phyloP scores from a whole-genome alignment of 1,284 basidiomycete species.

The Laetiporus sulphureus region DNA sequence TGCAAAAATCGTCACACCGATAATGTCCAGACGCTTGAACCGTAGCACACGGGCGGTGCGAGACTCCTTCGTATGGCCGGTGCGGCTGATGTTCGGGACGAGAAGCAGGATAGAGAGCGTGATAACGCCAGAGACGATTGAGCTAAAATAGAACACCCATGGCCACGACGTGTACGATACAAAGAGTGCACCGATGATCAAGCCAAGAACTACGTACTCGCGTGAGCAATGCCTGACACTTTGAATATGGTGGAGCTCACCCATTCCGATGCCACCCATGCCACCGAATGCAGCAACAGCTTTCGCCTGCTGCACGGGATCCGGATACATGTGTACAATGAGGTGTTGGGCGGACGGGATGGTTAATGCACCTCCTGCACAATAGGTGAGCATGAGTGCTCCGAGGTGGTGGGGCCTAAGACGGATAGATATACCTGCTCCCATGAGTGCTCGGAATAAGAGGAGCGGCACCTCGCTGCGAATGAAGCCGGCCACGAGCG shows the following conservation, averaged over 20 bases:
- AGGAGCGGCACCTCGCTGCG: conserved; percentile 3
- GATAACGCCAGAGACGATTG: conserved; percentile 27
- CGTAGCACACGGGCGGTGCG: conserved; percentile 1
- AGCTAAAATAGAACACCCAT: conserved; percentile 33
- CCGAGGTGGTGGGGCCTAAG: neutral
- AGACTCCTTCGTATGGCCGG: neutral
- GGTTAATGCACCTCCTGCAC: conserved; percentile 23
- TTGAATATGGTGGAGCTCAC: conserved; percentile 15
- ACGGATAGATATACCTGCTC: conserved; percentile 2
- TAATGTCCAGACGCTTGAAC: conserved; percentile 11
- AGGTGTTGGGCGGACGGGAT: conserved; percentile 35
- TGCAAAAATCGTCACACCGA: conserved; percentile 13
- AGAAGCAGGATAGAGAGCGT: conserved; percentile 24
- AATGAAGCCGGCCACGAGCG: conserved; percentile 5
- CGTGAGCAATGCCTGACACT: neutral
- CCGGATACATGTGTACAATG: conserved; percentile 32
- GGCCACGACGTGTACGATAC: conserved; percentile 25
- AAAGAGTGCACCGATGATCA: conserved; percentile 28
- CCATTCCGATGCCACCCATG: conserved; percentile 30
- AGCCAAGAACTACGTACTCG: conserved; percentile 18
- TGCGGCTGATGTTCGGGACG: conserved; percentile 23
- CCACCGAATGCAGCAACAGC: conserved; percentile 31
- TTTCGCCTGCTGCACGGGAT: conserved; percentile 27
- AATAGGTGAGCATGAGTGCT: neutral
- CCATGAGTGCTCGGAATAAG: conserved; percentile 6